Evolutionary conservation across 257 asterid genomes (phyloP).

Genomic region (Prunella vulgaris): DNA sequence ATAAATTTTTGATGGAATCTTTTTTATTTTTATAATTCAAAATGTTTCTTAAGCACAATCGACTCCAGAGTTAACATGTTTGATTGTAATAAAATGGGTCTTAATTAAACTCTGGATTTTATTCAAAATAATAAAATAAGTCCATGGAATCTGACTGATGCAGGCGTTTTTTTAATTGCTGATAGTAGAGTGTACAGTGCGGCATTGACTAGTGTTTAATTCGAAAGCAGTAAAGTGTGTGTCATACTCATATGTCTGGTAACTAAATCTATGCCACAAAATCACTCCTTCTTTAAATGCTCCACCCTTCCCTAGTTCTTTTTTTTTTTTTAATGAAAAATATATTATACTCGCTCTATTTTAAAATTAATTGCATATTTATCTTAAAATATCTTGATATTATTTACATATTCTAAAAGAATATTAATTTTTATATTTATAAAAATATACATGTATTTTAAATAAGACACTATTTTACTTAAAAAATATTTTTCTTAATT

Average conservation of each 20-base stretch:
- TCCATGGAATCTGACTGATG: constrained; percentile 18
- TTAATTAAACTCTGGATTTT: background rate
- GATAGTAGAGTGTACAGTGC: constrained; percentile 6
- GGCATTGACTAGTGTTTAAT: constrained; percentile 10
- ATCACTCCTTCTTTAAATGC: background rate
- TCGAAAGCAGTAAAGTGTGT: constrained; percentile 24
- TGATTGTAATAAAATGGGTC: background rate
- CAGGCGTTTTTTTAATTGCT: constrained; percentile 5
- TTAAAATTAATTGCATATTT: too few relatives aligned
- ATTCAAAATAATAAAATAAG: background rate
- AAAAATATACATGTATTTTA: too few relatives aligned
- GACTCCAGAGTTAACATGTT: background rate
- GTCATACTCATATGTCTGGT: constrained; percentile 7
- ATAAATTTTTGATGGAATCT: too few relatives aligned
- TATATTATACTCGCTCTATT: too few relatives aligned
- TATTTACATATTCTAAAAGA: too few relatives aligned
- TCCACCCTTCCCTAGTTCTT: too few relatives aligned
- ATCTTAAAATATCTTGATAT: too few relatives aligned
- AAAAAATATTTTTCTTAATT: too few relatives aligned
- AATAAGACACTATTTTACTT: too few relatives aligned
- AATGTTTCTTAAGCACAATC: background rate
- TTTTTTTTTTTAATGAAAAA: too few relatives aligned
- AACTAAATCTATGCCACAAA: constrained; percentile 5
- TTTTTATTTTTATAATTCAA: too few relatives aligned
- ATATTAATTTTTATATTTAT: too few relatives aligned